Conservation (phyloP, 352 stramenopile genomes). For the Globisporangium rhizosaccharum region DNA sequence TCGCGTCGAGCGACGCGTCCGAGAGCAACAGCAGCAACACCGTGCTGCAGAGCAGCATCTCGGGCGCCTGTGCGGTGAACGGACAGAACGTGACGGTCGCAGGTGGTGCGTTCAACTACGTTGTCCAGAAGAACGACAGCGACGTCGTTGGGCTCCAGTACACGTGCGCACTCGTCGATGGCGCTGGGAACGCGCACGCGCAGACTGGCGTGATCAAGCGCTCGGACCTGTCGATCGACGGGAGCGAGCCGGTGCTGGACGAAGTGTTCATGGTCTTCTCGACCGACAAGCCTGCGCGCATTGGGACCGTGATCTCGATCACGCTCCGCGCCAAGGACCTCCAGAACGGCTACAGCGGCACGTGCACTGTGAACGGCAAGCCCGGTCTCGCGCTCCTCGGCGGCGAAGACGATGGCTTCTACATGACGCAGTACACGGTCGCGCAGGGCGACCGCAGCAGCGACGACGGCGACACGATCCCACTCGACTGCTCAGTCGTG, state of each 20-base stretch:
- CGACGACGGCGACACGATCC: conserved; percentile 25
- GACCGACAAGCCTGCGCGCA: conserved; percentile 51
- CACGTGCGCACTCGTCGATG: conserved; percentile 25
- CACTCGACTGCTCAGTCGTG: conserved; percentile 32
- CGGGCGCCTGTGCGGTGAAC: conserved; percentile 29
- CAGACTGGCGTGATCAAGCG: conserved; percentile 23
- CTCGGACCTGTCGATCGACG: conserved; percentile 26
- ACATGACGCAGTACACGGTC: conserved; percentile 66
- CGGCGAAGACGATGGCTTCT: conserved; percentile 48
- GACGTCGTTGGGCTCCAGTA: conserved; percentile 31
- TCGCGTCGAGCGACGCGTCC: conserved; percentile 1
- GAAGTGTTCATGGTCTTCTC: conserved; percentile 57
- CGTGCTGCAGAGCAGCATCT: conserved; percentile 14
- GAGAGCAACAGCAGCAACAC: background rate
- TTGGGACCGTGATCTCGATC: conserved; percentile 50
- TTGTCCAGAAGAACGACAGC: conserved; percentile 39
- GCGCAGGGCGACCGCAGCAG: conserved; percentile 30
- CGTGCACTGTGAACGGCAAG: conserved; percentile 49
- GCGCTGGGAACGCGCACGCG: conserved; percentile 18
- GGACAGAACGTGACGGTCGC: conserved; percentile 21
- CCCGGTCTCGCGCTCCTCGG: conserved; percentile 30
- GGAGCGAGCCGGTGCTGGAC: conserved; percentile 27
- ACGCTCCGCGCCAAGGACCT: conserved; percentile 35
- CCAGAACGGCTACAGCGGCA: conserved; percentile 37
- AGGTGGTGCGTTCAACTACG: conserved; percentile 28